A percentile compares a stretch with the other conserved stretches of the same genome.
These are phyloP conservation scores for Physcomitrellopsis africana DNA, from an alignment of 225 moss, liverwort and hornwort species.

Conservation along the genomic window DNA sequence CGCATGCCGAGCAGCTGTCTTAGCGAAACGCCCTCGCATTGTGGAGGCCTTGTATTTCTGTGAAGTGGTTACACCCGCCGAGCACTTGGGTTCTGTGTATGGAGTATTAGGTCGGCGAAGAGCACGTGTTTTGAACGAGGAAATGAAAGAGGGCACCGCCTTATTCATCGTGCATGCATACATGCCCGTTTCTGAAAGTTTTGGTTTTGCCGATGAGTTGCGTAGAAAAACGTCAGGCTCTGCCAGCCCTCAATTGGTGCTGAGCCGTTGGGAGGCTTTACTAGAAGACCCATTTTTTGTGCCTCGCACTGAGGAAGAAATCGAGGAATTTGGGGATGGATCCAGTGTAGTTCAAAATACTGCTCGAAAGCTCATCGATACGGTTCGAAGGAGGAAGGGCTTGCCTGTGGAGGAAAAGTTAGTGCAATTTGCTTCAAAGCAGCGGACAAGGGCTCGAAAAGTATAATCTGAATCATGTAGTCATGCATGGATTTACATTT, in stretches of 20 bases:
- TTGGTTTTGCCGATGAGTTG: slow-evolving; percentile 93
- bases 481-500: background rate
- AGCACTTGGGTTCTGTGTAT: slow-evolving; percentile 90
- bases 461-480: slow-evolving; percentile 39
- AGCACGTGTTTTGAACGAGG: slow-evolving; percentile 88
- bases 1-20: slow-evolving; percentile 85
- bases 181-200: slow-evolving; percentile 96
- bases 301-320: slow-evolving; percentile 90
- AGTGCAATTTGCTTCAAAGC: slow-evolving; percentile 89
- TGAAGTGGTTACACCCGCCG: slow-evolving; percentile 85
- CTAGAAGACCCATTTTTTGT: slow-evolving; percentile 92
- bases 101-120: slow-evolving; percentile 82
- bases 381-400: slow-evolving; percentile 86
- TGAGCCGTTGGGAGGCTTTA: slow-evolving; percentile 93
- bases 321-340: slow-evolving; percentile 97
- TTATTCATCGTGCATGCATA: slow-evolving; percentile 95
- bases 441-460: slow-evolving; percentile 92
- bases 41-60: slow-evolving; percentile 91
- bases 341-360: slow-evolving; percentile 87
- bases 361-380: slow-evolving; percentile 91
- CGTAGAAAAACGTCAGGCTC: slow-evolving; percentile 93
- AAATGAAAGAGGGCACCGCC: slow-evolving; percentile 94
- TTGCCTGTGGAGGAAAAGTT: slow-evolving; percentile 95
- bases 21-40: slow-evolving; percentile 77
- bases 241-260: slow-evolving; percentile 91